phyloP scores from a whole-genome alignment of 1,284 basidiomycete species.

The Irpex sp. region DNA sequence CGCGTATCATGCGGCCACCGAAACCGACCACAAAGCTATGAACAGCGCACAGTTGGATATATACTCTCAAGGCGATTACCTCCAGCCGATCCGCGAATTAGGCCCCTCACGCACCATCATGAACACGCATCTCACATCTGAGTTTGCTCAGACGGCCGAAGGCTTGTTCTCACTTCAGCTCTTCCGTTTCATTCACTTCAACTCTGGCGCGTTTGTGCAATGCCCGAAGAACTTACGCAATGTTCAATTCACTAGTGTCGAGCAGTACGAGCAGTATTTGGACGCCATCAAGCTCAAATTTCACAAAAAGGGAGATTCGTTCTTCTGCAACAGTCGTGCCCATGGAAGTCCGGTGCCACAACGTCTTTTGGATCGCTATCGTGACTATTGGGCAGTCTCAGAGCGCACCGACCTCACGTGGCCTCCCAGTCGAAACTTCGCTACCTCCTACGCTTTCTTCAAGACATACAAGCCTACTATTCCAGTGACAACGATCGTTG shows the following conservation, averaged over 20 bases:
- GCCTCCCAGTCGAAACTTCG: no score
- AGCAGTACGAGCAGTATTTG: neutral
- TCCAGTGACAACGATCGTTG: no score
- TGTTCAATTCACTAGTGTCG: neutral
- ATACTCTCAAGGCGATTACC: no score
- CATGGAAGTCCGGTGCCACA: no score
- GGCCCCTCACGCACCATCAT: neutral
- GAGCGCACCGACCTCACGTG: no score
- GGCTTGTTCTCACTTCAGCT: neutral
- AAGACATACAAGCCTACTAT: no score
- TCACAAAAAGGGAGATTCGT: neutral
- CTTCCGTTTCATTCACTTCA: neutral
- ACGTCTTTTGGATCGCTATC: no score
- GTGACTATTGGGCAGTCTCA: no score
- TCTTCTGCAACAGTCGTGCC: neutral
- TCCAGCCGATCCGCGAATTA: neutral
- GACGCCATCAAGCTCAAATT: neutral
- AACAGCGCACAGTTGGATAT: no score
- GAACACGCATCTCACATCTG: neutral
- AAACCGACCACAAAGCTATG: no score
- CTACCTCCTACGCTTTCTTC: no score
- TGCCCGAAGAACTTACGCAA: neutral
- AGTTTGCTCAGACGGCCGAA: neutral
- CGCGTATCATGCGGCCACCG: no score
- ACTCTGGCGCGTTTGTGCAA: neutral